Conservation (phyloP, 805 yeast species). For the Cyberlindnera saturnus region DNA sequence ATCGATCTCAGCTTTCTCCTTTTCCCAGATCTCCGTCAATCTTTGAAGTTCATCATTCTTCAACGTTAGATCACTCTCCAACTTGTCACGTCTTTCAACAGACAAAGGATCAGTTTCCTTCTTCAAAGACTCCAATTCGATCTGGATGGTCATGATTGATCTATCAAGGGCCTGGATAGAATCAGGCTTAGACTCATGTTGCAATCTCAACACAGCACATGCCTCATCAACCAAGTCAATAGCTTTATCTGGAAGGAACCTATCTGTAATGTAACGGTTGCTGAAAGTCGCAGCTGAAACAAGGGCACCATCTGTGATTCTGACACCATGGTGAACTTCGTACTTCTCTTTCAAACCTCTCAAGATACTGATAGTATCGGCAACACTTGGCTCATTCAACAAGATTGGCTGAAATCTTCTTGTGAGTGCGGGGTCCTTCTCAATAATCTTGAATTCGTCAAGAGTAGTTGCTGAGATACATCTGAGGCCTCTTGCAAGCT, state of each 20-base stretch:
- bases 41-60: conserved; percentile 63
- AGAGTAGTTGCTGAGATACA: conserved; percentile 96
- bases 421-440: conserved; percentile 93
- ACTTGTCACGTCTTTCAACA: conserved; percentile 64
- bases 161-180: conserved; percentile 86
- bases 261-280: conserved; percentile 84
- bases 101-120: conserved; percentile 89
- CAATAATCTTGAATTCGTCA: conserved; percentile 92
- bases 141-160: conserved; percentile 86
- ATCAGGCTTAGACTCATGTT: conserved; percentile 96
- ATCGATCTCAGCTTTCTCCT: conserved; percentile 72
- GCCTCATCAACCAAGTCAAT: conserved; percentile 97
- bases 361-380: conserved; percentile 84
- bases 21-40: conserved; percentile 81
- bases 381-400: conserved; percentile 83
- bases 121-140: conserved; percentile 87
- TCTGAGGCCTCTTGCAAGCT: conserved; percentile 88
- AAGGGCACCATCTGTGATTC: conserved; percentile 85
- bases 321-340: conserved; percentile 97
- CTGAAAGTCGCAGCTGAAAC: conserved; percentile 91
- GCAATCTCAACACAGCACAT: conserved; percentile 88
- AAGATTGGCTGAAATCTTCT: conserved; percentile 88
- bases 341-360: conserved; percentile 92
- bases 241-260: conserved; percentile 93
- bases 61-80: conserved; percentile 58